phyloP scores from a whole-genome alignment of 164 flowering plant species.

The Vitis riparia region DNA sequence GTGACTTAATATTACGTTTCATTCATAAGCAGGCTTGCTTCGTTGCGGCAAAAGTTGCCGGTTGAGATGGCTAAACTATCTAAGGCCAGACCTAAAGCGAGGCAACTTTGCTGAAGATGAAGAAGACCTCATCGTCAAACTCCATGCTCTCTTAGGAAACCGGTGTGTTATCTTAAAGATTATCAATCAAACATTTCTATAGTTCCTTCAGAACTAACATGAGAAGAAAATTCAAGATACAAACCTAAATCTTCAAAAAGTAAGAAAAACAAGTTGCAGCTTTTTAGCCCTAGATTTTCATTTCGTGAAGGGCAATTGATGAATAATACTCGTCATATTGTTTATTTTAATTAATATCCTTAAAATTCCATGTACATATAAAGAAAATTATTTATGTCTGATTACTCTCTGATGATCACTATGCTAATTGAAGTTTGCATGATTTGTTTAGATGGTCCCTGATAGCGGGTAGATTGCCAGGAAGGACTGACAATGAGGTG shows the following conservation, averaged over 20 bases:
- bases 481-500: constrained; percentile 23
- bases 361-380: too few species aligned
- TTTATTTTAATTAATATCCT: too few species aligned
- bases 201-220: too few species aligned
- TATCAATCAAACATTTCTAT: too few species aligned
- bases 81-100: constrained; percentile 22
- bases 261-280: not conserved
- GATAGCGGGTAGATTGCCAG: constrained; percentile 25
- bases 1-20: not conserved
- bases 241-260: not conserved
- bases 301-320: too few species aligned
- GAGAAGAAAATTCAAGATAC: too few species aligned
- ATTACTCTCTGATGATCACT: too few species aligned
- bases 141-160: constrained; percentile 26
- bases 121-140: constrained; percentile 24
- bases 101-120: constrained; percentile 24
- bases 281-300: too few species aligned
- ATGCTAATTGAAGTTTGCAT: too few species aligned
- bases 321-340: too few species aligned
- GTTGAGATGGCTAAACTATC: constrained; percentile 22
- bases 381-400: too few species aligned
- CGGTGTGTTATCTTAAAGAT: constrained; percentile 2
- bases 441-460: constrained; percentile 19
- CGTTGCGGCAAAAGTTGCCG: constrained; percentile 28
- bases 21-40: constrained; percentile 3